Percentiles rank a stretch among this genome's conserved stretches.
Evolutionary conservation across 345 rosid genomes (phyloP).

Genomic region (Hirschfeldia incana): DNA sequence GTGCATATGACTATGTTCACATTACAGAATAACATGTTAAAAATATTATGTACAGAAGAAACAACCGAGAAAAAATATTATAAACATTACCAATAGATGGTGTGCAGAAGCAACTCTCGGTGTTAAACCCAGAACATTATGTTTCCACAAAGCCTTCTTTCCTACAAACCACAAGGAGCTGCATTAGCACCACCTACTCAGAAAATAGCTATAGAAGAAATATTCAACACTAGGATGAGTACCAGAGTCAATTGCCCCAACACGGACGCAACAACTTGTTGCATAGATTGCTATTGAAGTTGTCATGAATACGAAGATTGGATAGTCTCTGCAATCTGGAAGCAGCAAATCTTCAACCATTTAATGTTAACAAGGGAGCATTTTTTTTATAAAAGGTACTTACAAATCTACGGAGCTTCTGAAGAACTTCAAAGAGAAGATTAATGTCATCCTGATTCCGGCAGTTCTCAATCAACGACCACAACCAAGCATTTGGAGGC

Average conservation of each 20-base stretch:
- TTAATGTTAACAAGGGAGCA: not conserved
- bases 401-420: conserved; percentile 76
- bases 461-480: conserved; percentile 77
- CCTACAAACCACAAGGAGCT: conserved; percentile 42
- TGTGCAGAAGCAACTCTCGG: conserved; percentile 77
- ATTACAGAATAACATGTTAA: conserved; percentile 6
- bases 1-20: conserved; percentile 57
- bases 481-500: conserved; percentile 83
- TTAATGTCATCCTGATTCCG: conserved; percentile 61
- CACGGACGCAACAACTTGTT: conserved; percentile 69
- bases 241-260: conserved; percentile 77
- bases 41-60: not conserved
- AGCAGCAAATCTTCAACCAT: not conserved
- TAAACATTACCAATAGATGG: conserved; percentile 65
- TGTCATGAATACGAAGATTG: conserved; percentile 73
- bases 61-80: not conserved
- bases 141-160: conserved; percentile 74
- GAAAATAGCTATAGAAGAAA: not conserved
- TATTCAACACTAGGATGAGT: conserved; percentile 24
- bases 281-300: conserved; percentile 81
- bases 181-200: not conserved
- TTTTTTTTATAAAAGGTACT: conserved; percentile 32
- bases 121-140: conserved; percentile 75
- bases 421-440: conserved; percentile 65
- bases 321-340: conserved; percentile 69